Percentiles rank a stretch among this genome's conserved stretches.
These are phyloP conservation scores for Vararia minispora DNA, from an alignment of 768 basidiomycete species.

Conservation along the genomic window DNA sequence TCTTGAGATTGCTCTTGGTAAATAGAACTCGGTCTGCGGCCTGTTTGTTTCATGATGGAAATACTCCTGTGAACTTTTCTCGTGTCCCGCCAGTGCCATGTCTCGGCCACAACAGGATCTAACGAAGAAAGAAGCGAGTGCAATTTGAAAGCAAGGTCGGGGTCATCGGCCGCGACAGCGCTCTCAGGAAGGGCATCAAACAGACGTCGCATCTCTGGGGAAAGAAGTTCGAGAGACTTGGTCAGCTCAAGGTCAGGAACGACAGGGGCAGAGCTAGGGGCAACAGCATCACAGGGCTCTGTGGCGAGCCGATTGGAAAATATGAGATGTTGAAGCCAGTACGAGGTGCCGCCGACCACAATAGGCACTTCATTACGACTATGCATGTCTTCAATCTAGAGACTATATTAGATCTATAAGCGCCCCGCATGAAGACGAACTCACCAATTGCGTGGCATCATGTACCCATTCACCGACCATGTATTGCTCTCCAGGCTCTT, in stretches of 20 bases:
- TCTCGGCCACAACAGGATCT: slow-evolving; percentile 60
- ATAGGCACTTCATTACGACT: slow-evolving; percentile 60
- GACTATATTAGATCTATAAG: too few relatives aligned
- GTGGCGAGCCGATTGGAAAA: slow-evolving; percentile 66
- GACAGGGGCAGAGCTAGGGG: not conserved
- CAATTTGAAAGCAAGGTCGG: slow-evolving; percentile 48
- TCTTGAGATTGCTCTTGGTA: slow-evolving; percentile 47
- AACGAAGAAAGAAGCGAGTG: slow-evolving; percentile 54
- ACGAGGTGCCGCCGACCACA: slow-evolving; percentile 90
- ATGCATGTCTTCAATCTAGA: slow-evolving; percentile 70
- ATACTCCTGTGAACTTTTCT: slow-evolving; percentile 81
- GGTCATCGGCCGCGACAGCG: slow-evolving; percentile 43
- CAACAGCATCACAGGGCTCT: slow-evolving; percentile 10
- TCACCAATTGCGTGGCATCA: slow-evolving; percentile 68
- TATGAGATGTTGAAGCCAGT: slow-evolving; percentile 94
- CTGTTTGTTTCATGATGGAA: slow-evolving; percentile 62
- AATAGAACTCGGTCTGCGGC: slow-evolving; percentile 55
- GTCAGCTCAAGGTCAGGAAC: slow-evolving; percentile 29
- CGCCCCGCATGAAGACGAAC: slow-evolving; percentile 19
- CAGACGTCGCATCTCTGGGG: slow-evolving; percentile 34
- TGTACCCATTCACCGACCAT: slow-evolving; percentile 79
- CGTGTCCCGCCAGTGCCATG: slow-evolving; percentile 97
- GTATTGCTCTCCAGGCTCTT: slow-evolving; percentile 79
- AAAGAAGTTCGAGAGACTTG: slow-evolving; percentile 32
- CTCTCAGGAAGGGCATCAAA: slow-evolving; percentile 48